Conservation (phyloP, 1,139 yeast species). For the Geotrichum aggregatum region DNA sequence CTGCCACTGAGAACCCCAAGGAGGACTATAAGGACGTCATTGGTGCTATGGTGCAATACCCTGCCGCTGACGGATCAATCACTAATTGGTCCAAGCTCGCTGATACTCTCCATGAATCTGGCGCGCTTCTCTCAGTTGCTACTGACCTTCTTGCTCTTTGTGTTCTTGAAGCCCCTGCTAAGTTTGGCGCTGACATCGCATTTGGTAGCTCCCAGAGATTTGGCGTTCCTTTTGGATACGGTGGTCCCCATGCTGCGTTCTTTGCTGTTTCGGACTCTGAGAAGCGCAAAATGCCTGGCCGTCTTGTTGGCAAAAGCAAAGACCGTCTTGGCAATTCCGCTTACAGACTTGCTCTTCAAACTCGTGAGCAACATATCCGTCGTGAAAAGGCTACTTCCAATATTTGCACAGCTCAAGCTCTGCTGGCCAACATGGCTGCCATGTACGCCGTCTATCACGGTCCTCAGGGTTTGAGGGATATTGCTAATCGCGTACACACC, state of each 20-base stretch:
- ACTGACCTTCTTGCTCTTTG: constrained; percentile 88
- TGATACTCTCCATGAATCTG: constrained; percentile 61
- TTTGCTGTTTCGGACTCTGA: constrained; percentile 76
- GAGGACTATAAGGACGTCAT: constrained; percentile 48
- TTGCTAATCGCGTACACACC: constrained; percentile 75
- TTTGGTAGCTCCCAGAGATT: constrained; percentile 92
- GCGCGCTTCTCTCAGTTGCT: constrained; percentile 79
- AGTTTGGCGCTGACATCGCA: constrained; percentile 88
- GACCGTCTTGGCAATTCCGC: constrained; percentile 90
- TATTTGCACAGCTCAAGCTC: constrained; percentile 96
- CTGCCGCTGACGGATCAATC: constrained; percentile 79
- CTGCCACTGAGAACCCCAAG: constrained; percentile 43
- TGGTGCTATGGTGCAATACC: constrained; percentile 88
- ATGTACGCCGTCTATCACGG: constrained; percentile 97
- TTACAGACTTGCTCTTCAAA: constrained; percentile 86
- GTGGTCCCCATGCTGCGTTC: constrained; percentile 98
- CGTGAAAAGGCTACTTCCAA: constrained; percentile 97
- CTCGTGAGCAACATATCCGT: constrained; percentile 96
- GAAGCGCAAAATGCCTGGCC: constrained; percentile 92
- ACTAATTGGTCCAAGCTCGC: constrained; percentile 53
- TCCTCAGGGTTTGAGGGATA: constrained; percentile 76
- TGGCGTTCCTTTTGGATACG: constrained; percentile 96
- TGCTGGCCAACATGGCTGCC: constrained; percentile 91
- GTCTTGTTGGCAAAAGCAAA: constrained; percentile 88
- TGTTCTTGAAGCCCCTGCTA: constrained; percentile 74